A percentile compares a stretch with the other conserved stretches of the same genome.
phyloP scores from a whole-genome alignment of 176 grass and related monocot genomes.

The Hsuehochloa calcarea region DNA sequence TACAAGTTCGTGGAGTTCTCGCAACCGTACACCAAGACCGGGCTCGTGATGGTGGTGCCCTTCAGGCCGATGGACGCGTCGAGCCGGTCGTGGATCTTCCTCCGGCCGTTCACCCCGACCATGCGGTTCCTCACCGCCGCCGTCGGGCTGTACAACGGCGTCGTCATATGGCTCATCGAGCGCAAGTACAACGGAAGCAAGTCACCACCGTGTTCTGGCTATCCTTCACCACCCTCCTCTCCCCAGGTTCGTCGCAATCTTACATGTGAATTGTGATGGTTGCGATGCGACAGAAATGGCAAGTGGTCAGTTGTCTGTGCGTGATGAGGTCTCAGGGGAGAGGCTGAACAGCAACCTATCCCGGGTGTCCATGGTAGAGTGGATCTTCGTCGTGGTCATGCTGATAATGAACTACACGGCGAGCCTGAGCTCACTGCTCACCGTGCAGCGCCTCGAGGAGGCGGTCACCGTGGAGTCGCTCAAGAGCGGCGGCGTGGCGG shows the following conservation, averaged over 20 bases:
- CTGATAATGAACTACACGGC: neutral
- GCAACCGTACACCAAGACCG: neutral
- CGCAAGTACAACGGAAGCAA: neutral
- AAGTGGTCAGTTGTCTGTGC: neutral
- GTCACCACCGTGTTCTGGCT: neutral
- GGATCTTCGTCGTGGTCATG: neutral
- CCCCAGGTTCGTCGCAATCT: neutral
- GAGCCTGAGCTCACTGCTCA: neutral
- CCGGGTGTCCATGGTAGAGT: neutral
- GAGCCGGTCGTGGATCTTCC: neutral
- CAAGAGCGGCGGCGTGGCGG: neutral
- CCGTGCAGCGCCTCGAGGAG: neutral
- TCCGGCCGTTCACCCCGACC: neutral
- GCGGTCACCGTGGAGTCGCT: neutral
- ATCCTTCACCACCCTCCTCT: neutral
- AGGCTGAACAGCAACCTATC: neutral
- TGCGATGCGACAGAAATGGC: too few species aligned
- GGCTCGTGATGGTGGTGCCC: neutral
- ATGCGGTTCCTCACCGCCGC: neutral
- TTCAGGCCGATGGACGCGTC: neutral
- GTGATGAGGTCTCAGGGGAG: neutral
- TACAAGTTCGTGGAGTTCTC: conserved; percentile 1
- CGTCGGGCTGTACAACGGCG: neutral
- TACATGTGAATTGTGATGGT: too few species aligned
- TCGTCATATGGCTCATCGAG: neutral